Evolutionary conservation across 148 eudicot species (phyloP), one percentile per base, ranked within the genome.

Genomic region (Heliosperma pusillum): DNA sequence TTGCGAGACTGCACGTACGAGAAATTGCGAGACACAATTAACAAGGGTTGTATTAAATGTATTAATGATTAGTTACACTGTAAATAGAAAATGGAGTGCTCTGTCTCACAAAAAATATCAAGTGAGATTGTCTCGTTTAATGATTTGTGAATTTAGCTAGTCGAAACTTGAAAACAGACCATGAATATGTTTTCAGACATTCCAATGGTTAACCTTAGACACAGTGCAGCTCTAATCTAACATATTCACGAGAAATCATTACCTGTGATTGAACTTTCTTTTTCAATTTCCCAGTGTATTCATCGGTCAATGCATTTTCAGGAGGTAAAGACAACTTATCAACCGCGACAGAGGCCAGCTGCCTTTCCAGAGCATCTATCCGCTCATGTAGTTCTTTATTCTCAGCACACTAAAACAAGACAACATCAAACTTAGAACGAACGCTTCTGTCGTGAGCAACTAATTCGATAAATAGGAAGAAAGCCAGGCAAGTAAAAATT

Each of bases 241-340:
- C 55, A 16, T 50, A 50, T 50, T 50, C 19, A 11, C 55, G 5
- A 50, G 55, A 16, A 50, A 33, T 26, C 76, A 45, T 86, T 65
- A 96, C 99, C 97, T 92, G 94, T 47, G 82, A 81, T 68, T 92
- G 89, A 47, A 96, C 84, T 82, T 89, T 96, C 85, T 72, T 90
- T 82, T 83, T 88, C 83, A 96, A 76, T 72, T 87, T 93, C 21
- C 88, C 93, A 12, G 86, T 66, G 60, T 82, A 82, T 72, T 88
- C 97, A 73, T 88, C 89, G 52, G 89, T 75, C 56, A 44, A 70
- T 65, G 59, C 50, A 19, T 62, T 84, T 50, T 83, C 86, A 69
- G 87, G 78, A 44, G 90, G 74, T 21, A 74, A 56, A 21, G 83
- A 66, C 68, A 47, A 63, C 70, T 75, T 77, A 75, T 83, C 82